Percentiles rank a stretch among this genome's conserved stretches.
These are phyloP conservation scores for Cyclostephanos invisitatus DNA, from an alignment of 108 stramenopile species.

Conservation along the genomic window DNA sequence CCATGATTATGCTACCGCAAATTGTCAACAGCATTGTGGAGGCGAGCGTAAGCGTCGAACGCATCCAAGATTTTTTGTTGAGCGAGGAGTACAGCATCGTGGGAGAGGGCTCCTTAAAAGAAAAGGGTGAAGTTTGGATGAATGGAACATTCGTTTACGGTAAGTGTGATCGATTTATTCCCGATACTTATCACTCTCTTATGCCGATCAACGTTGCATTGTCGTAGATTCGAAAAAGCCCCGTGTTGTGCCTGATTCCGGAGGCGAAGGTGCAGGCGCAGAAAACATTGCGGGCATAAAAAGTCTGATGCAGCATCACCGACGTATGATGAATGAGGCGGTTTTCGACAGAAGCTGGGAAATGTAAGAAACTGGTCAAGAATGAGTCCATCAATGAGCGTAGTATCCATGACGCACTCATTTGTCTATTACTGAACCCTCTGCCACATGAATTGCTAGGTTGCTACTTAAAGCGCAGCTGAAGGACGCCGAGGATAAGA, in stretches of 20 bases:
- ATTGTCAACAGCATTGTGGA: slow-evolving; percentile 94
- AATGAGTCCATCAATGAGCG: not conserved
- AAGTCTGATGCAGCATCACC: slow-evolving; percentile 30
- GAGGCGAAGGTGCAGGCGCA: slow-evolving; percentile 5
- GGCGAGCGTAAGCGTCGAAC: slow-evolving; percentile 80
- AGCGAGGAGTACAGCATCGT: slow-evolving; percentile 65
- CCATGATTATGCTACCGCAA: slow-evolving; percentile 91
- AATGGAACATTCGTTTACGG: slow-evolving; percentile 68
- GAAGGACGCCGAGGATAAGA: slow-evolving; percentile 64
- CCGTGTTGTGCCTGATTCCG: slow-evolving; percentile 9
- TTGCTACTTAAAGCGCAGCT: slow-evolving; percentile 69
- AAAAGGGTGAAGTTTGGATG: slow-evolving; percentile 51
- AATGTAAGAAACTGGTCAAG: slow-evolving; percentile 6
- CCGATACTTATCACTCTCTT: no score
- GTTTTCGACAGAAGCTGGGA: slow-evolving; percentile 39
- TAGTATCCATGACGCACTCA: no score
- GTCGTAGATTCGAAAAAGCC: slow-evolving; percentile 50
- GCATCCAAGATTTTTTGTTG: slow-evolving; percentile 80
- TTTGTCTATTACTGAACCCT: no score
- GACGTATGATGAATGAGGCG: slow-evolving; percentile 36
- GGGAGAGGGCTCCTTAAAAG: slow-evolving; percentile 45
- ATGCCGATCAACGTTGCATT: no score
- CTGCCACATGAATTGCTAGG: not conserved
- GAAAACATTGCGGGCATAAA: slow-evolving; percentile 16
- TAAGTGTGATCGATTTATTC: not conserved